These are phyloP conservation scores for Colletotrichum aenigma DNA, from an alignment of 2,329 filamentous ascomycete genomes.

Conservation along the genomic window DNA sequence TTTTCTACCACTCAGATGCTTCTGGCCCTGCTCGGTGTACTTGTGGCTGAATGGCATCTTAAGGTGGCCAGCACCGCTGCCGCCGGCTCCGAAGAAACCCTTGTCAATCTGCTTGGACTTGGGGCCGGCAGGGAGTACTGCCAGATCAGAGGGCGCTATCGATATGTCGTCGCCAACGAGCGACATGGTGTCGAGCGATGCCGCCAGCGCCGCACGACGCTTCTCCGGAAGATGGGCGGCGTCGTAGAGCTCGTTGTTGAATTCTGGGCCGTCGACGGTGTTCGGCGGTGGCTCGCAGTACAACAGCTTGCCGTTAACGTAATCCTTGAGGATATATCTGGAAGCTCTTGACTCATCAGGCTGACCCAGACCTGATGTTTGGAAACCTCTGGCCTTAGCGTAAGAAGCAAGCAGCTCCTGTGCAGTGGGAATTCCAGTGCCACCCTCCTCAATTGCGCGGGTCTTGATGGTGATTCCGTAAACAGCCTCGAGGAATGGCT, in stretches of 20 bases:
- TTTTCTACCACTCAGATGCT: slow-evolving; percentile 83
- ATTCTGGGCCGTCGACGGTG: slow-evolving; percentile 73
- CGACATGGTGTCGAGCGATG: slow-evolving; percentile 51
- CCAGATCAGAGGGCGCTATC: slow-evolving; percentile 48
- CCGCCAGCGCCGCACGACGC: slow-evolving; percentile 69
- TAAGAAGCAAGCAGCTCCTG: slow-evolving; percentile 87
- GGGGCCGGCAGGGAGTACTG: slow-evolving; percentile 61
- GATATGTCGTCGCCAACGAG: slow-evolving; percentile 39
- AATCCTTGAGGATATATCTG: slow-evolving; percentile 91
- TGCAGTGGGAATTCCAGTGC: slow-evolving; percentile 83
- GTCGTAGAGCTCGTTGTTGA: slow-evolving; percentile 92
- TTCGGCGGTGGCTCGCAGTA: slow-evolving; percentile 87
- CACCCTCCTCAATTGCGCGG: slow-evolving; percentile 86
- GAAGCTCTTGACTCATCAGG: slow-evolving; percentile 94
- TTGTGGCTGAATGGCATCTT: slow-evolving; percentile 87
- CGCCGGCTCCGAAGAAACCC: slow-evolving; percentile 77
- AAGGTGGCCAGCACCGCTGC: slow-evolving; percentile 68
- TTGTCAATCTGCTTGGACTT: slow-evolving; percentile 84
- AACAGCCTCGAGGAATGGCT: slow-evolving; percentile 86
- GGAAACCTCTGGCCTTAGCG: slow-evolving; percentile 87
- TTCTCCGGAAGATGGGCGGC: slow-evolving; percentile 81
- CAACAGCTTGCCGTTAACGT: slow-evolving; percentile 93
- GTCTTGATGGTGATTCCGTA: slow-evolving; percentile 91
- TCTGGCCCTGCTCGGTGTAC: slow-evolving; percentile 82
- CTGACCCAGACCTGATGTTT: slow-evolving; percentile 85